These are phyloP conservation scores for Alloascoidea africana DNA, from an alignment of 805 yeast species.

Conservation along the genomic window DNA sequence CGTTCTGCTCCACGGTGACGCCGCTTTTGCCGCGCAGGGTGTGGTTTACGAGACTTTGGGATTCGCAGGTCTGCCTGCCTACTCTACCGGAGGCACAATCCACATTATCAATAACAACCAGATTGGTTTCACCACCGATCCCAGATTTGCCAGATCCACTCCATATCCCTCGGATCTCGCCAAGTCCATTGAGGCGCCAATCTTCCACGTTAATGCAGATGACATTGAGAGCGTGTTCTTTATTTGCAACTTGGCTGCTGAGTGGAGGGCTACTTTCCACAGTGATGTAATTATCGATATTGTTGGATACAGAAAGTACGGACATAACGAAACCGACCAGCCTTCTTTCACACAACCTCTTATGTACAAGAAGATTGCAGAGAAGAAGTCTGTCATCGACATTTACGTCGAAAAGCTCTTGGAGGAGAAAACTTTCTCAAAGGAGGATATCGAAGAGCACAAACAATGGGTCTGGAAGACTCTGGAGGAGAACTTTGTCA, in stretches of 20 bases:
- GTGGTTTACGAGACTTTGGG: conserved; percentile 98
- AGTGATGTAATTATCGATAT: conserved; percentile 92
- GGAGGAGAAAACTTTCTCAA: conserved; percentile 77
- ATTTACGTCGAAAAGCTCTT: conserved; percentile 68
- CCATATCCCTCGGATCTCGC: conserved; percentile 97
- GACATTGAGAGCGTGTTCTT: conserved; percentile 89
- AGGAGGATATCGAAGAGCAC: conserved; percentile 87
- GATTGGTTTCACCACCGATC: conserved; percentile 99
- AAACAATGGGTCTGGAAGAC: conserved; percentile 95
- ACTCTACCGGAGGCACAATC: conserved; percentile 95
- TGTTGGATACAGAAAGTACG: conserved; percentile 96
- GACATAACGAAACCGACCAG: conserved; percentile 99
- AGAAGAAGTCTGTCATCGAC: conserved; percentile 81
- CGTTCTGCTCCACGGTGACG: conserved; percentile 94
- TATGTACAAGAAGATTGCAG: conserved; percentile 85
- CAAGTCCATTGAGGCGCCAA: conserved; percentile 92
- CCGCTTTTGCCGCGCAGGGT: conserved; percentile 98
- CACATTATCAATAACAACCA: conserved; percentile 95
- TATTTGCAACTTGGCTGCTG: conserved; percentile 92
- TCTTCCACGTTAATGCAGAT: conserved; percentile 98
- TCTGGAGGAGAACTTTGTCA: conserved; percentile 78
- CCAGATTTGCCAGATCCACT: conserved; percentile 93
- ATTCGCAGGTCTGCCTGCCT: conserved; percentile 81
- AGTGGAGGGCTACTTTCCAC: conserved; percentile 95
- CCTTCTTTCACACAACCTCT: conserved; percentile 97